These are phyloP conservation scores for Metarhizium rileyi DNA, from an alignment of 2,329 filamentous ascomycete species.

Conservation along the genomic window DNA sequence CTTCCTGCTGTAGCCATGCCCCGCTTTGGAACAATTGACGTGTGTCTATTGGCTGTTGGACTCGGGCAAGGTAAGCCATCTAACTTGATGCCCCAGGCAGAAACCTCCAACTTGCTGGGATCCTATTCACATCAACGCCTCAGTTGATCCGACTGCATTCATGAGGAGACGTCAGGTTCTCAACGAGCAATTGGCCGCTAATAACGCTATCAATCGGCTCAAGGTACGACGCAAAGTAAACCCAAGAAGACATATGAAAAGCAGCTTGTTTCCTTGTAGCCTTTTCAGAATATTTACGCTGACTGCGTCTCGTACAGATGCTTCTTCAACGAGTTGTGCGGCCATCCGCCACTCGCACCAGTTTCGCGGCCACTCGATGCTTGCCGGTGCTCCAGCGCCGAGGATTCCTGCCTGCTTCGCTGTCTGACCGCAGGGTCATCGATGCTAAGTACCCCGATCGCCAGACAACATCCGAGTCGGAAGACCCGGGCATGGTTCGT, in stretches of 20 bases:
- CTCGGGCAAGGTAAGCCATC: not conserved
- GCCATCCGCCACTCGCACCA: slow-evolving; percentile 33
- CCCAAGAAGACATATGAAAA: not conserved
- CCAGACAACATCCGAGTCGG: slow-evolving; percentile 41
- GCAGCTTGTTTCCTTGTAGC: not conserved
- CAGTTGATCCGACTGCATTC: not conserved
- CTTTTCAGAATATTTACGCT: not conserved
- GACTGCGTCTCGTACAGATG: slow-evolving; percentile 37
- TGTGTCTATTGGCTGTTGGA: not conserved
- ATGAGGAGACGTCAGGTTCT: slow-evolving; percentile 10
- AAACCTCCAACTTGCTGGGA: slow-evolving; percentile 8
- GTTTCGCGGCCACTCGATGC: slow-evolving; percentile 36
- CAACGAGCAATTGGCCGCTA: slow-evolving; percentile 27
- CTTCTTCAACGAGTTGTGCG: slow-evolving; percentile 49
- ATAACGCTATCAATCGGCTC: slow-evolving; percentile 20
- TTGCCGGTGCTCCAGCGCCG: slow-evolving; percentile 47
- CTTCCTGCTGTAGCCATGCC: not conserved
- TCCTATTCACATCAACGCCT: slow-evolving; percentile 22
- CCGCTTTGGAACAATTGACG: too few relatives aligned
- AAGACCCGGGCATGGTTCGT: slow-evolving; percentile 59
- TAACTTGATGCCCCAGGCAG: slow-evolving; percentile 24
- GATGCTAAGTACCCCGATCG: slow-evolving; percentile 44
- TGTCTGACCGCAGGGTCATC: slow-evolving; percentile 34
- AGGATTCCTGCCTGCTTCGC: slow-evolving; percentile 42
- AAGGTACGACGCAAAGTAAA: slow-evolving; percentile 1